Evolutionary conservation across 805 yeast genomes (phyloP).

Genomic region (Brettanomyces naardenensis): DNA sequence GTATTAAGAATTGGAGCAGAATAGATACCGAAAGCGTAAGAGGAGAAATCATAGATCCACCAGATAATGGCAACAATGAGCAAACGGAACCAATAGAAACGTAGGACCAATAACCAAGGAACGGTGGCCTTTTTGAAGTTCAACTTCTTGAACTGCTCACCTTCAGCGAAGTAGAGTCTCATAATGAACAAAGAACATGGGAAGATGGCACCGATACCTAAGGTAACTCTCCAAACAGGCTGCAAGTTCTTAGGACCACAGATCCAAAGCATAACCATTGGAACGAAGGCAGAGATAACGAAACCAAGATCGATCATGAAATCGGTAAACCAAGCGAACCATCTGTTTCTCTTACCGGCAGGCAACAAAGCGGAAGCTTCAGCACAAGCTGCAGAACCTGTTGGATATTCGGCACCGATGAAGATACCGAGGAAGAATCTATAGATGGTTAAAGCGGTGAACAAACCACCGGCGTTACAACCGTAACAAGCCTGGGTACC

Average conservation of each 20-base stretch:
- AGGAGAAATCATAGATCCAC: conserved; percentile 87
- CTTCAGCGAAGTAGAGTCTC: conserved; percentile 70
- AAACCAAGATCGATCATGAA: conserved; percentile 83
- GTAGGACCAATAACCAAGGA: conserved; percentile 64
- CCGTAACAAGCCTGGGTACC: conserved; percentile 27
- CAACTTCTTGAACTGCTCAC: conserved; percentile 60
- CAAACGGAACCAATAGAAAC: conserved; percentile 80
- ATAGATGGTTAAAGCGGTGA: conserved; percentile 75
- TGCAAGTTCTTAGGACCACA: conserved; percentile 62
- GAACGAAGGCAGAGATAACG: conserved; percentile 77
- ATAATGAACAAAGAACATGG: conserved; percentile 72
- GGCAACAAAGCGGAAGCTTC: conserved; percentile 79
- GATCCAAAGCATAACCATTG: conserved; percentile 80
- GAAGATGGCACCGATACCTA: conserved; percentile 86
- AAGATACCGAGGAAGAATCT: conserved; percentile 86
- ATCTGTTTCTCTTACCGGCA: conserved; percentile 80
- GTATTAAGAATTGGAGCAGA: conserved; percentile 60
- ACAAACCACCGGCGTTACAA: conserved; percentile 64
- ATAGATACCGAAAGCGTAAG: conserved; percentile 82
- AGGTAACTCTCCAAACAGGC: conserved; percentile 85
- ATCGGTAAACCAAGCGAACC: conserved; percentile 84
- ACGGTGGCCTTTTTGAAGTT: conserved; percentile 55
- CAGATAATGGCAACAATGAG: conserved; percentile 67
- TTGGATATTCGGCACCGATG: conserved; percentile 93
- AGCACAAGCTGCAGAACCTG: conserved; percentile 89